Conservation (phyloP, 345 rosid genomes). For the Limnanthes douglasii region DNA sequence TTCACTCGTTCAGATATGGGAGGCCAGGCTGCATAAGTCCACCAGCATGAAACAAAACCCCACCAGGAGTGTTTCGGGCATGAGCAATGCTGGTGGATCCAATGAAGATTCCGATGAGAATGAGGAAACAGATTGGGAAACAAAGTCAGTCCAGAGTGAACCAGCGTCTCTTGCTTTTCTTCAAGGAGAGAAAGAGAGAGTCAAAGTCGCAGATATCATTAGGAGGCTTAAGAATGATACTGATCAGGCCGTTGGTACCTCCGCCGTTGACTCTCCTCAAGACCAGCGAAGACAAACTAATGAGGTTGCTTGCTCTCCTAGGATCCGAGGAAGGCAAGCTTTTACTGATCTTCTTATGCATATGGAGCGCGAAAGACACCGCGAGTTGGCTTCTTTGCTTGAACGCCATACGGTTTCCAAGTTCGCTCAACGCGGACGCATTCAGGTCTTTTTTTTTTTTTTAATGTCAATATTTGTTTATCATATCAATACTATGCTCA, state of each 20-base stretch:
- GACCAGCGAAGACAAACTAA: slow-evolving; percentile 13
- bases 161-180: slow-evolving; percentile 12
- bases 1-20: slow-evolving; percentile 91
- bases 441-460: slow-evolving; percentile 36
- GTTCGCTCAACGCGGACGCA: slow-evolving; percentile 59
- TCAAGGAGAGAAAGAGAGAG: slow-evolving; percentile 37
- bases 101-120: slow-evolving; percentile 11
- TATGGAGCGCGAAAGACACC: slow-evolving; percentile 39
- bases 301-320: slow-evolving; percentile 27
- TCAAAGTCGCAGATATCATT: slow-evolving; percentile 58
- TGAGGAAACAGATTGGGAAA: slow-evolving; percentile 16
- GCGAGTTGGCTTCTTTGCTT: slow-evolving; percentile 28
- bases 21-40: slow-evolving; percentile 46
- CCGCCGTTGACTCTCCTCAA: slow-evolving; percentile 9
- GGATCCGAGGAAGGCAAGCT: slow-evolving; percentile 74
- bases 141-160: slow-evolving; percentile 11
- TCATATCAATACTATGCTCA: neutral
- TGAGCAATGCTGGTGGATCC: slow-evolving; percentile 8
- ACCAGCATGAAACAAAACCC: slow-evolving; percentile 9
- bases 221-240: slow-evolving; percentile 24
- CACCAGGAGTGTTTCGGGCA: slow-evolving; percentile 13
- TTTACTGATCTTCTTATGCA: slow-evolving; percentile 44
- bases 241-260: slow-evolving; percentile 6
- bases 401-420: slow-evolving; percentile 44
- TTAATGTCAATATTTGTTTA: neutral